Percentiles rank a stretch among this genome's conserved stretches.
These are phyloP conservation scores for Cryomyces minteri DNA, from an alignment of 495 filamentous ascomycete species.

Conservation along the genomic window DNA sequence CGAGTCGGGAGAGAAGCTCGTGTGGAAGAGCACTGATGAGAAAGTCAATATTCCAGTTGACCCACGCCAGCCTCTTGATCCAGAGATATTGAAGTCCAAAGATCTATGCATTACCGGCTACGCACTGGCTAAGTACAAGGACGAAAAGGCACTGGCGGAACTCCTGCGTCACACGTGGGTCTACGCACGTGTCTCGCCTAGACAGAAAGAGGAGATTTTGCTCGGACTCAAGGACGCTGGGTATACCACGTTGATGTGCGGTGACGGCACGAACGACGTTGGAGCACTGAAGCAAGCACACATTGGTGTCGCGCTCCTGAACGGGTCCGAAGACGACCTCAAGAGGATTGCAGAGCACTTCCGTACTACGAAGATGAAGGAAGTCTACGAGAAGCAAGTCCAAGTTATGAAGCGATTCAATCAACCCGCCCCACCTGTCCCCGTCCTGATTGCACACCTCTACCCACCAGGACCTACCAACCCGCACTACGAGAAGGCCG, in stretches of 20 bases:
- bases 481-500: constrained; percentile 89
- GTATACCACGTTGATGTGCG: constrained; percentile 97
- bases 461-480: constrained; percentile 85
- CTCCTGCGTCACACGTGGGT: constrained; percentile 88
- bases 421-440: constrained; percentile 77
- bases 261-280: constrained; percentile 97
- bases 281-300: constrained; percentile 97
- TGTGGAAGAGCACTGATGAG: constrained; percentile 94
- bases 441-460: constrained; percentile 75
- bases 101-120: constrained; percentile 96
- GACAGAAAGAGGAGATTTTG: constrained; percentile 98
- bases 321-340: constrained; percentile 82
- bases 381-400: constrained; percentile 92
- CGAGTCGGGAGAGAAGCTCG: constrained; percentile 57
- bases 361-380: constrained; percentile 91
- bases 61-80: constrained; percentile 61
- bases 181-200: constrained; percentile 92
- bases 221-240: constrained; percentile 88
- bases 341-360: constrained; percentile 83
- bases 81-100: constrained; percentile 63
- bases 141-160: constrained; percentile 48
- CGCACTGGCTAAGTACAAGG: constrained; percentile 76
- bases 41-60: constrained; percentile 76
- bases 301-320: constrained; percentile 87
- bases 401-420: constrained; percentile 84